Evolutionary conservation across 2,329 filamentous ascomycete genomes (phyloP).

Genomic region (Stemphylium beticola): DNA sequence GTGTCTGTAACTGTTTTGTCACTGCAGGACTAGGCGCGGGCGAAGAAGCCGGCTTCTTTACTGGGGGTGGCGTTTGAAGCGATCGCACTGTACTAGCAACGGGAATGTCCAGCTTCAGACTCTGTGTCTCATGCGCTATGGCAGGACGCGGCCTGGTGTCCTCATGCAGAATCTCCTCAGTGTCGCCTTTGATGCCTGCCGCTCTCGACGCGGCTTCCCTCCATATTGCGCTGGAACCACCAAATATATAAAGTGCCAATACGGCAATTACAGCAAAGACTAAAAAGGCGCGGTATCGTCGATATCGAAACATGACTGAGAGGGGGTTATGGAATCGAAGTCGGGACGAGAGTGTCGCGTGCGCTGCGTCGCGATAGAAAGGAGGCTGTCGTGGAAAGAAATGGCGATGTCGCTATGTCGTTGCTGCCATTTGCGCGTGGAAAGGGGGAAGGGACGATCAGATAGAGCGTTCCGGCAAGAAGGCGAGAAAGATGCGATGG

Average conservation of each 20-base stretch:
- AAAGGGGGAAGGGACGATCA: conserved; percentile 10
- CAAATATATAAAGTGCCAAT: conserved; percentile 62
- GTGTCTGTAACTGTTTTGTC: conserved; percentile 20
- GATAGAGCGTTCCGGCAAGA: neutral
- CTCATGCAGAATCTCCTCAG: conserved; percentile 22
- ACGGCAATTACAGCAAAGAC: conserved; percentile 62
- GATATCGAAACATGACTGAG: conserved; percentile 60
- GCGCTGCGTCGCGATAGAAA: conserved; percentile 13
- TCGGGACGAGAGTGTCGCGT: conserved; percentile 11
- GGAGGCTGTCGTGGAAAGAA: conserved; percentile 2
- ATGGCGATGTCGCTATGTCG: conserved; percentile 12
- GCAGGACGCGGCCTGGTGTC: conserved; percentile 31
- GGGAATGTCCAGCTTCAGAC: conserved; percentile 39
- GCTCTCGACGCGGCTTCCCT: conserved; percentile 31
- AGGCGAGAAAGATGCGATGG: neutral
- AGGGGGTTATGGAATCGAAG: conserved; percentile 7
- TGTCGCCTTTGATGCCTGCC: conserved; percentile 23
- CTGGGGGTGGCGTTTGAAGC: conserved; percentile 39
- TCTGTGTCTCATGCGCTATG: conserved; percentile 42
- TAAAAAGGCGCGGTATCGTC: conserved; percentile 67
- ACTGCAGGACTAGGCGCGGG: conserved; percentile 16
- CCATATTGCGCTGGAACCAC: conserved; percentile 53
- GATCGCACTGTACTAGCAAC: conserved; percentile 34
- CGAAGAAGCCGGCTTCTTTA: conserved; percentile 24
- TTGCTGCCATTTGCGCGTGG: conserved; percentile 26